These are phyloP conservation scores for Coniochaeta sp. DNA, from an alignment of 2,329 filamentous ascomycete genomes.

Conservation along the genomic window DNA sequence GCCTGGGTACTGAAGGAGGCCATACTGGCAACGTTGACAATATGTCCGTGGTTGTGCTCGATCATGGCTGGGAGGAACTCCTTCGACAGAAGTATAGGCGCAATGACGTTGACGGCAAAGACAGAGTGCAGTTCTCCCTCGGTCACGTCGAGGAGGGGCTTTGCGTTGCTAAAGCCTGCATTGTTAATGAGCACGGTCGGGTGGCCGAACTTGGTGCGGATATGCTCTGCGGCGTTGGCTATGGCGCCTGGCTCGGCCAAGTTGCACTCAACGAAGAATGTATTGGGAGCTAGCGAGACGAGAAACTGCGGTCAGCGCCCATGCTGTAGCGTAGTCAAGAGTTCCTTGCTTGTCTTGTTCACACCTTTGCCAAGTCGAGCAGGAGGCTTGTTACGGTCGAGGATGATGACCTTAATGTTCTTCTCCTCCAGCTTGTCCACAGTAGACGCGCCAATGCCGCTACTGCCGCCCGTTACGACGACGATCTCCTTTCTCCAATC, in stretches of 20 bases:
- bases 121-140: constrained; percentile 21
- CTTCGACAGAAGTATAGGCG: constrained; percentile 50
- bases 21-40: constrained; percentile 54
- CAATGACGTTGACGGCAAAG: constrained; percentile 41
- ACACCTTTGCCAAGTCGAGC: not conserved
- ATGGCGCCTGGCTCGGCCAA: not conserved
- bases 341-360: not conserved
- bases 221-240: constrained; percentile 12
- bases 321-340: not conserved
- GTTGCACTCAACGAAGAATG: constrained; percentile 3
- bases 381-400: constrained; percentile 16
- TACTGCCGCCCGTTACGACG: constrained; percentile 34
- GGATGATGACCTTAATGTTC: constrained; percentile 23
- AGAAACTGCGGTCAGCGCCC: constrained; percentile 16
- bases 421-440: constrained; percentile 20
- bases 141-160: constrained; percentile 19
- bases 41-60: constrained; percentile 51
- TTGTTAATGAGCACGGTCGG: constrained; percentile 29
- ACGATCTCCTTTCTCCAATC: constrained; percentile 33
- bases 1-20: constrained; percentile 47
- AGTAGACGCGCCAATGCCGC: constrained; percentile 32
- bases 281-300: constrained; percentile 16
- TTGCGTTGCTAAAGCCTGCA: constrained; percentile 21
- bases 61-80: constrained; percentile 56
- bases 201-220: constrained; percentile 25